Conservation (phyloP, 352 stramenopile species). For the Globisporangium paroecandrum region DNA sequence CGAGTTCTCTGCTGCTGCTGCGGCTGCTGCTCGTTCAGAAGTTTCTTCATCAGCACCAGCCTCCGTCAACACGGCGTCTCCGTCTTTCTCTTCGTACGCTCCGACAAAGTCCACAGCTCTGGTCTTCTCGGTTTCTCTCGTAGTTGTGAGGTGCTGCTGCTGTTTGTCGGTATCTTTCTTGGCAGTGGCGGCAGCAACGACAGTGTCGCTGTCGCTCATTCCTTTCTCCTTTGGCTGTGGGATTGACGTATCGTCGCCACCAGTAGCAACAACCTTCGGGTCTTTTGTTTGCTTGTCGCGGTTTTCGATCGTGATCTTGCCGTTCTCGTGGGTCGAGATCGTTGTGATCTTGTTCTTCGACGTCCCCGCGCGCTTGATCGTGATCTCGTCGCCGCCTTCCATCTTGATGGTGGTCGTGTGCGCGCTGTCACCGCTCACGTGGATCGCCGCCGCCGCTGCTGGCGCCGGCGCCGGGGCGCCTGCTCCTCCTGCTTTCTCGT, state of each 20-base stretch:
- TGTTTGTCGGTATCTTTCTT: not conserved
- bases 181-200: not conserved
- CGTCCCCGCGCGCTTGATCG: constrained; percentile 55
- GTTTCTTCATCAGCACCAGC: constrained; percentile 6
- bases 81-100: constrained; percentile 17
- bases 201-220: not conserved
- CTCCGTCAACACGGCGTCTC: constrained; percentile 8
- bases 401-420: constrained; percentile 75
- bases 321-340: constrained; percentile 66
- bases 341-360: constrained; percentile 67
- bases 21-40: not conserved
- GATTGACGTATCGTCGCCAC: not conserved
- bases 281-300: constrained; percentile 19
- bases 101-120: constrained; percentile 15
- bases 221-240: not conserved
- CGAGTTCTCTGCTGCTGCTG: not conserved
- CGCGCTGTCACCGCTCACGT: constrained; percentile 27
- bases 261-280: not conserved
- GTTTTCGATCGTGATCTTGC: constrained; percentile 75
- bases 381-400: constrained; percentile 75
- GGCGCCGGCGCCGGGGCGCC: not conserved
- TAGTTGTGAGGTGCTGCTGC: constrained; percentile 10
- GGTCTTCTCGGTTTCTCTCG: not conserved
- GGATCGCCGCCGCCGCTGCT: constrained; percentile 6
- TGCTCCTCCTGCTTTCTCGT: constrained; percentile 3